Evolutionary conservation across 2,329 filamentous ascomycete genomes (phyloP).

Genomic region (Zymoseptoria pseudotritici): DNA sequence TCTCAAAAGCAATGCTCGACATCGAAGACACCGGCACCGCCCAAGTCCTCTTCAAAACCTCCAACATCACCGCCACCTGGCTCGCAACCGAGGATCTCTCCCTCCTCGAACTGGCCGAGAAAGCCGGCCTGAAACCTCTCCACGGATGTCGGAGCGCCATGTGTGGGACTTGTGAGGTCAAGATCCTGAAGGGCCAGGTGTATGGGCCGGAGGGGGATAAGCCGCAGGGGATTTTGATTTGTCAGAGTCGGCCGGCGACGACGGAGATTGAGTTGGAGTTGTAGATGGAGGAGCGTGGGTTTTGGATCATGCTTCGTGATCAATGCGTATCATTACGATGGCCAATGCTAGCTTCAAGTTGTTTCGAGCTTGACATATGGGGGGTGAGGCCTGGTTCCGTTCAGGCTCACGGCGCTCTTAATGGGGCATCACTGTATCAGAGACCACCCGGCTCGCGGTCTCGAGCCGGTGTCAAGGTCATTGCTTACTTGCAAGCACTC

Average conservation of each 20-base stretch:
- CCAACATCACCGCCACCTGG: constrained; percentile 16
- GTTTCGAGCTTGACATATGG: not conserved
- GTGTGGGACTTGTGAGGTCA: constrained; percentile 17
- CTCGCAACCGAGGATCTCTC: constrained; percentile 15
- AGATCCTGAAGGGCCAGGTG: constrained; percentile 18
- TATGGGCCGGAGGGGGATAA: constrained; percentile 17
- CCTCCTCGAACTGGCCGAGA: constrained; percentile 20
- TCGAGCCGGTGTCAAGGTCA: too few species aligned
- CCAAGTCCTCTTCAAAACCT: constrained; percentile 16
- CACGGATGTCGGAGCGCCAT: constrained; percentile 21
- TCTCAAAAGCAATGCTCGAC: constrained; percentile 9
- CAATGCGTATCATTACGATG: not conserved
- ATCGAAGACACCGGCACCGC: constrained; percentile 14
- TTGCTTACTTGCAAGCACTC: too few species aligned
- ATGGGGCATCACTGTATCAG: too few species aligned
- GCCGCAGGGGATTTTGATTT: constrained; percentile 20
- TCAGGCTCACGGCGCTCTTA: too few species aligned
- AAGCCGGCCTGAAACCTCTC: constrained; percentile 17
- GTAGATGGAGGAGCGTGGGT: not conserved
- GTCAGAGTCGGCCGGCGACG: constrained; percentile 20
- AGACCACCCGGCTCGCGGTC: too few species aligned
- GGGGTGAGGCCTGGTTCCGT: too few species aligned
- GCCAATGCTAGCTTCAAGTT: not conserved
- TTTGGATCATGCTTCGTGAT: not conserved
- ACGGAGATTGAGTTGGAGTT: constrained; percentile 20